Evolutionary conservation across 2,329 filamentous ascomycete species (phyloP).

Genomic region (Alternaria gansuensis): DNA sequence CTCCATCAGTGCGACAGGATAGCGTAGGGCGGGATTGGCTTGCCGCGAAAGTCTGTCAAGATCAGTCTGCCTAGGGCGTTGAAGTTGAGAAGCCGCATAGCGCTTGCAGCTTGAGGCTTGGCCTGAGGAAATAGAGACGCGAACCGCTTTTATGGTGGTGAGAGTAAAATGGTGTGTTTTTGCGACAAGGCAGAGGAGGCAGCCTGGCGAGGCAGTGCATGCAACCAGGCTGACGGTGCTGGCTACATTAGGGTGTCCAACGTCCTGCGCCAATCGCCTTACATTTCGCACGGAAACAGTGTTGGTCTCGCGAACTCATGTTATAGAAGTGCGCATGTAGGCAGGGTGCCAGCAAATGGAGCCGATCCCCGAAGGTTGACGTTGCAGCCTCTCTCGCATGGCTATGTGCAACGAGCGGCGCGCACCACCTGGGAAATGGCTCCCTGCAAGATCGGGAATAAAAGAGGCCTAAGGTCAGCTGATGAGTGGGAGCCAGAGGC

Average conservation of each 20-base stretch:
- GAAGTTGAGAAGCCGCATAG: slow-evolving; percentile 27
- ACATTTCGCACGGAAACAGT: slow-evolving; percentile 8
- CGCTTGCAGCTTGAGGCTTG: slow-evolving; percentile 4
- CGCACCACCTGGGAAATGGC: neutral
- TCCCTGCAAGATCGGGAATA: slow-evolving; percentile 5
- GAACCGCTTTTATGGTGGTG: neutral
- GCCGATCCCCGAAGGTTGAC: neutral
- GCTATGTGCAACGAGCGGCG: neutral
- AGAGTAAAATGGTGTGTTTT: neutral
- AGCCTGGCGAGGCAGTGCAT: slow-evolving; percentile 15
- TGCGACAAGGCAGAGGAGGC: neutral
- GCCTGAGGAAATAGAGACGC: neutral
- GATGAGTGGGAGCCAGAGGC: slow-evolving; percentile 3
- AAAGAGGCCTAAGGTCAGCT: neutral
- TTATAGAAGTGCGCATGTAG: neutral
- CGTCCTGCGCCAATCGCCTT: too few species aligned
- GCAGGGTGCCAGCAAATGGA: neutral
- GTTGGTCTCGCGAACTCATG: too few species aligned
- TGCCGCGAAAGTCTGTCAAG: slow-evolving; percentile 19
- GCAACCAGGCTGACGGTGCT: slow-evolving; percentile 14
- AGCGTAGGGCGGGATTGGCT: slow-evolving; percentile 17
- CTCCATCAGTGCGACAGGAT: slow-evolving; percentile 20
- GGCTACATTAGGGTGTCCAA: slow-evolving; percentile 7
- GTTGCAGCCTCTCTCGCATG: neutral
- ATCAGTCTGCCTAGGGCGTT: slow-evolving; percentile 14